phyloP scores from a whole-genome alignment of 345 rosid species.

The Moricandia moricandioides region DNA sequence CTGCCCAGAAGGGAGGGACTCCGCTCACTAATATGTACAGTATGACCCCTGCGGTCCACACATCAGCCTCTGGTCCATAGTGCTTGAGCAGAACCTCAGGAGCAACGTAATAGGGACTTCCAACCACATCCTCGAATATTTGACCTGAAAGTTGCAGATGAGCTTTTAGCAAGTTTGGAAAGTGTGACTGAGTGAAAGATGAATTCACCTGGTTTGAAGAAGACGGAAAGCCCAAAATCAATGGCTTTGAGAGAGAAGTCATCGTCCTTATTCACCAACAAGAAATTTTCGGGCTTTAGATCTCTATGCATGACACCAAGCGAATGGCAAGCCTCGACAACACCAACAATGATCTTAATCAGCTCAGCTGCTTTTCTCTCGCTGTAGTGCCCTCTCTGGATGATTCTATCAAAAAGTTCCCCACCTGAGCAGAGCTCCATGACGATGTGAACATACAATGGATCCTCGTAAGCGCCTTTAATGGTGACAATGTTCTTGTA shows the following conservation, averaged over 20 bases:
- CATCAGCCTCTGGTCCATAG: constrained; percentile 96
- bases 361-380: constrained; percentile 96
- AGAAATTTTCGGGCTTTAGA: constrained; percentile 94
- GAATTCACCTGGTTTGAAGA: constrained; percentile 81
- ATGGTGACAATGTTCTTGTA: constrained; percentile 89
- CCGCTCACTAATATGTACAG: constrained; percentile 93
- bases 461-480: constrained; percentile 94
- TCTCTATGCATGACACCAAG: constrained; percentile 99
- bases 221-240: constrained; percentile 95
- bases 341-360: constrained; percentile 90
- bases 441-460: constrained; percentile 79
- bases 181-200: constrained; percentile 5
- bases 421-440: constrained; percentile 99
- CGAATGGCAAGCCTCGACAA: constrained; percentile 94
- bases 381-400: constrained; percentile 94
- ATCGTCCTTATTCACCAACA: constrained; percentile 94
- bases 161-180: background rate
- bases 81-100: constrained; percentile 94
- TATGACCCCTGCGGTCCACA: constrained; percentile 98
- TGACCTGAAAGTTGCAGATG: constrained; percentile 56
- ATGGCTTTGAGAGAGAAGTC: constrained; percentile 98
- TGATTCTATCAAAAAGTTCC: constrained; percentile 92
- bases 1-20: constrained; percentile 99
- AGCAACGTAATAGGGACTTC: constrained; percentile 96
- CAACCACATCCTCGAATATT: constrained; percentile 89